Conservation (phyloP, 78 protist species). For the Planoprotostelium fungivorum region DNA sequence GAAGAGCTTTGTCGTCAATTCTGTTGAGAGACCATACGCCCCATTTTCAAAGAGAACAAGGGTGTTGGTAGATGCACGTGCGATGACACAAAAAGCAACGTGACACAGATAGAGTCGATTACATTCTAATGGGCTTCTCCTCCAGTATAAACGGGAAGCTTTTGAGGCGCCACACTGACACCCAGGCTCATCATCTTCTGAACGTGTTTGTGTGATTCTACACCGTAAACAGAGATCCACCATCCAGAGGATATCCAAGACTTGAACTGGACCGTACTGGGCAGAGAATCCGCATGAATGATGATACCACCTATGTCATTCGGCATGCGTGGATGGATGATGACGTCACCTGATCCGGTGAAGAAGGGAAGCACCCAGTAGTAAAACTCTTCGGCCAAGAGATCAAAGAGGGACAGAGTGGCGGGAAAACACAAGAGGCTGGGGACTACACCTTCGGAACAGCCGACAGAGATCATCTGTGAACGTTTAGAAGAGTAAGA, state of each 20-base stretch:
- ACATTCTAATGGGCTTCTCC: neutral
- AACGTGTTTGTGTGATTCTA: neutral
- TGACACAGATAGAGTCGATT: no score
- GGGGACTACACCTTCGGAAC: neutral
- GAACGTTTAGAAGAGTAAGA: neutral
- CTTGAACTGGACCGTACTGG: neutral
- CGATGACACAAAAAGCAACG: no score
- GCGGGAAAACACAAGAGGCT: neutral
- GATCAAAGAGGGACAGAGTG: neutral
- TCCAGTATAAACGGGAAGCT: neutral
- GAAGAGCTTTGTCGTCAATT: no score
- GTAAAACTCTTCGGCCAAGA: neutral
- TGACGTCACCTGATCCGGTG: neutral
- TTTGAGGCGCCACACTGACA: neutral
- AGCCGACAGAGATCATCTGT: neutral
- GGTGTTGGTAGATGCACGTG: no score
- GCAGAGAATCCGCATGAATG: neutral
- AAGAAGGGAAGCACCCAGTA: neutral
- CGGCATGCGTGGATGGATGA: neutral
- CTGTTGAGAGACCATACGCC: no score
- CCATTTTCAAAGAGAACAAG: no score
- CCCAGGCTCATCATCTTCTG: neutral
- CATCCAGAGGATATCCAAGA: neutral
- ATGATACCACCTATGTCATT: neutral
- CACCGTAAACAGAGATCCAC: neutral